Evolutionary conservation across 495 filamentous ascomycete genomes (phyloP).

Genomic region (Parmelia sp.): DNA sequence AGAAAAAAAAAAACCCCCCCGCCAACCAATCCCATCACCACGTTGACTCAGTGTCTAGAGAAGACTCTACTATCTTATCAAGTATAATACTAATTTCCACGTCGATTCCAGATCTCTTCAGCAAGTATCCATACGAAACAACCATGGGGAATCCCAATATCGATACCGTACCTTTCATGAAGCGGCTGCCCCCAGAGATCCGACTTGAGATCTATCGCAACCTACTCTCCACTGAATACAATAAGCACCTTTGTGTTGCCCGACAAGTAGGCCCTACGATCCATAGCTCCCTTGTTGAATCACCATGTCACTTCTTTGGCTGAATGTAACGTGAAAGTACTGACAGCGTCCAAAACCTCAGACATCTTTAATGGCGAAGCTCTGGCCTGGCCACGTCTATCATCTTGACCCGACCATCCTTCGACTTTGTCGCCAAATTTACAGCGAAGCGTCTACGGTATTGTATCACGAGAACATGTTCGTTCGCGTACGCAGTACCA

Average conservation of each 20-base stretch:
- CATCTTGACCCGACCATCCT: not conserved
- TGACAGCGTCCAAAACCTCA: not conserved
- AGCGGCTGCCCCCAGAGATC: not conserved
- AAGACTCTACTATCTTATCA: not conserved
- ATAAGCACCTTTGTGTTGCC: not conserved
- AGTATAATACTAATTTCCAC: not conserved
- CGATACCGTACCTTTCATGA: not conserved
- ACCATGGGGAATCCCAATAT: not conserved
- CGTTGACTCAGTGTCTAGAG: not conserved
- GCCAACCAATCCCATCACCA: not conserved
- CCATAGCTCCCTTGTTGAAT: not conserved
- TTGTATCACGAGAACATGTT: not conserved
- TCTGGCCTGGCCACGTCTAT: not conserved
- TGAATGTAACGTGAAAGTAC: not conserved
- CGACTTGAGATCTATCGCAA: not conserved
- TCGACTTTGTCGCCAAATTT: not conserved
- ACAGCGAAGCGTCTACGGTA: not conserved
- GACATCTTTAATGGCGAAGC: not conserved
- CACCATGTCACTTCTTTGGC: not conserved
- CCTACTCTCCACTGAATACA: not conserved
- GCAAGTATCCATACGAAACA: not conserved
- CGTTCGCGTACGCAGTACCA: not conserved
- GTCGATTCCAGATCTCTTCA: not conserved
- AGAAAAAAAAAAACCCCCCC: no score
- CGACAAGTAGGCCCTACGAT: not conserved